Conservation (phyloP, 1,284 basidiomycete species). For the Pseudozyma thailandica region DNA sequence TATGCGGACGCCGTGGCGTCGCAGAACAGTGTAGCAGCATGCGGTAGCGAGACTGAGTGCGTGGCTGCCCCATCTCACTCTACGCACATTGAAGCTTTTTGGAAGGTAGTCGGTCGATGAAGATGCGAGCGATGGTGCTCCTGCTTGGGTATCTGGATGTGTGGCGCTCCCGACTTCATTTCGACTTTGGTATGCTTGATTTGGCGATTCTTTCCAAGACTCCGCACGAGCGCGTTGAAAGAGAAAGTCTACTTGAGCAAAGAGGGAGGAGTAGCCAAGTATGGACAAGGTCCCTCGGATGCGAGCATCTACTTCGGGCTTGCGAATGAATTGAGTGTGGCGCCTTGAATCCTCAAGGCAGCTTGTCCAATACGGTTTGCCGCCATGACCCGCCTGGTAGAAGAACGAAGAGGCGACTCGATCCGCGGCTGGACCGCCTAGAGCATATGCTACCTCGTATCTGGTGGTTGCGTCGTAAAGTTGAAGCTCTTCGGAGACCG, state of each 20-base stretch:
- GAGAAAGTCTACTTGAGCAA: slow-evolving; percentile 32
- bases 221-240: slow-evolving; percentile 25
- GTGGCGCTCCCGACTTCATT: background rate
- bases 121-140: background rate
- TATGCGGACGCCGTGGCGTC: slow-evolving; percentile 23
- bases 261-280: slow-evolving; percentile 19
- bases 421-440: slow-evolving; percentile 11
- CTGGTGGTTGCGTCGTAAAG: slow-evolving; percentile 24
- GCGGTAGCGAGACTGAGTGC: slow-evolving; percentile 32
- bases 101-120: background rate
- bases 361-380: slow-evolving; percentile 12
- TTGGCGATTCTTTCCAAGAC: slow-evolving; percentile 17
- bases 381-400: too few species aligned
- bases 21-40: slow-evolving; percentile 41
- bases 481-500: slow-evolving; percentile 20
- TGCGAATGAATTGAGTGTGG: slow-evolving; percentile 8
- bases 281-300: slow-evolving; percentile 13
- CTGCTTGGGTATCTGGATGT: background rate
- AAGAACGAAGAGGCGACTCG: slow-evolving; percentile 4
- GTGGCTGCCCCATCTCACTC: slow-evolving; percentile 28
- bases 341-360: slow-evolving; percentile 13
- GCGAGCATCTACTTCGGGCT: slow-evolving; percentile 34
- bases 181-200: background rate
- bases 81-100: slow-evolving; percentile 3
- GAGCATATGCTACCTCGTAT: slow-evolving; percentile 22